Evolutionary conservation across 805 yeast genomes (phyloP).

Genomic region (Yamadazyma sp.): DNA sequence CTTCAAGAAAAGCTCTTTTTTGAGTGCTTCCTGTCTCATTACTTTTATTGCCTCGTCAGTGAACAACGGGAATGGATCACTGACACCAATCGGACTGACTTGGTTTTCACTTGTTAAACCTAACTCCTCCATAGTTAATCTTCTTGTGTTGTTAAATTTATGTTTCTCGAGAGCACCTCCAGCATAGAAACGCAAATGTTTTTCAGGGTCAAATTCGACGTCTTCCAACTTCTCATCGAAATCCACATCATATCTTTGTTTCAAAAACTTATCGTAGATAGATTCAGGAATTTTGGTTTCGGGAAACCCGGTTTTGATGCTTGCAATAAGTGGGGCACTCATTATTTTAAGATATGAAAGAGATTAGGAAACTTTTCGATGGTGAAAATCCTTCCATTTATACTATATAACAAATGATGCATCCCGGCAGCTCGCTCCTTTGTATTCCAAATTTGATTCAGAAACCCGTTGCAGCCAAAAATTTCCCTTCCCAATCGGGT

Average conservation of each 20-base stretch:
- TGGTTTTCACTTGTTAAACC: slow-evolving; percentile 46
- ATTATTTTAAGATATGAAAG: neutral
- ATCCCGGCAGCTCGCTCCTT: neutral
- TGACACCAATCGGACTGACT: slow-evolving; percentile 55
- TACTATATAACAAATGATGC: neutral
- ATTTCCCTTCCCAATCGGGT: slow-evolving; percentile 9
- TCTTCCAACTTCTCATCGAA: slow-evolving; percentile 2
- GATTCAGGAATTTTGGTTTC: slow-evolving; percentile 24
- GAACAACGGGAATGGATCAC: slow-evolving; percentile 61
- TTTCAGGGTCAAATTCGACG: slow-evolving; percentile 30
- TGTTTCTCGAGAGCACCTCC: slow-evolving; percentile 12
- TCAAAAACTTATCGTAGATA: slow-evolving; percentile 31
- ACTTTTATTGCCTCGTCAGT: slow-evolving; percentile 59
- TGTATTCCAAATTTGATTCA: slow-evolving; percentile 5
- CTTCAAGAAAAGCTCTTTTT: slow-evolving; percentile 44
- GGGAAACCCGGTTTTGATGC: slow-evolving; percentile 36
- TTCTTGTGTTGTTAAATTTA: slow-evolving; percentile 25
- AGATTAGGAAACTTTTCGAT: neutral
- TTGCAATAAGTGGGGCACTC: slow-evolving; percentile 16
- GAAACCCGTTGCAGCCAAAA: slow-evolving; percentile 6
- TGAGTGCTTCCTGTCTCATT: slow-evolving; percentile 56
- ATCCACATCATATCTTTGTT: slow-evolving; percentile 25
- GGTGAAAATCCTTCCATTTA: neutral
- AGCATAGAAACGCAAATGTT: slow-evolving; percentile 31
- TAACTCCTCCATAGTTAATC: slow-evolving; percentile 48